Percentiles rank a stretch among this genome's conserved stretches.
phyloP scores from a whole-genome alignment of 495 filamentous ascomycete species.

The Penicillium parvum region DNA sequence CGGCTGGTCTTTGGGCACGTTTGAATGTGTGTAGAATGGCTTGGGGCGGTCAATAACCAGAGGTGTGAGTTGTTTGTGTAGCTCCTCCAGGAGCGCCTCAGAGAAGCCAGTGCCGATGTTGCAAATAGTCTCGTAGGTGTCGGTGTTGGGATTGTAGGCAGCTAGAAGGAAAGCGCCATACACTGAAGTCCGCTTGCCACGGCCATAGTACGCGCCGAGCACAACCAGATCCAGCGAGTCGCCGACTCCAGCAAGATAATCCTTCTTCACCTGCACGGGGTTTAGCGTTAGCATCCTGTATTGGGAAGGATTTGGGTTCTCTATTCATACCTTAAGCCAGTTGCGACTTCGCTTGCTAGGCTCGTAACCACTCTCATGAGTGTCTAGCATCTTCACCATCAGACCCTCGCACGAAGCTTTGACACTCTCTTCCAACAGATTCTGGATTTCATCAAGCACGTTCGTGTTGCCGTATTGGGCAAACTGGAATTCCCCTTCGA shows the following conservation, averaged over 20 bases:
- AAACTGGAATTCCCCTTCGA: conserved; percentile 89
- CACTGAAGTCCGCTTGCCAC: conserved; percentile 88
- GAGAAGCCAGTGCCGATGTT: conserved; percentile 98
- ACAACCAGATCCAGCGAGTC: conserved; percentile 97
- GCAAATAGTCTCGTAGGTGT: conserved; percentile 91
- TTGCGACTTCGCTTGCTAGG: conserved; percentile 92
- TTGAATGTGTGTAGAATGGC: conserved; percentile 86
- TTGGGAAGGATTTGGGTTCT: background rate
- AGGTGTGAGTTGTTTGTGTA: conserved; percentile 65
- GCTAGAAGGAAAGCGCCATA: conserved; percentile 95
- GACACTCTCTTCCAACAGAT: conserved; percentile 84
- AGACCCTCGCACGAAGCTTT: conserved; percentile 94
- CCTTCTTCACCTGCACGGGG: conserved; percentile 86
- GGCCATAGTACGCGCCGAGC: conserved; percentile 88
- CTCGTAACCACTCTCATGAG: conserved; percentile 85
- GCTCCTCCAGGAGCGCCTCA: conserved; percentile 76
- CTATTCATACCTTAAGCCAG: conserved; percentile 80
- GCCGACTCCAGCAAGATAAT: conserved; percentile 87
- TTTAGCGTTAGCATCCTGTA: conserved; percentile 5
- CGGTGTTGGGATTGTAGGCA: conserved; percentile 75
- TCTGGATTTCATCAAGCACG: conserved; percentile 88
- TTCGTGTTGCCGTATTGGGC: conserved; percentile 84
- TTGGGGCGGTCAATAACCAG: conserved; percentile 84
- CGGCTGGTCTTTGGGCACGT: conserved; percentile 82
- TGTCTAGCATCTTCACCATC: conserved; percentile 99